Conservation (phyloP, 163 green algal genomes). For the Scenedesmus sp. region DNA sequence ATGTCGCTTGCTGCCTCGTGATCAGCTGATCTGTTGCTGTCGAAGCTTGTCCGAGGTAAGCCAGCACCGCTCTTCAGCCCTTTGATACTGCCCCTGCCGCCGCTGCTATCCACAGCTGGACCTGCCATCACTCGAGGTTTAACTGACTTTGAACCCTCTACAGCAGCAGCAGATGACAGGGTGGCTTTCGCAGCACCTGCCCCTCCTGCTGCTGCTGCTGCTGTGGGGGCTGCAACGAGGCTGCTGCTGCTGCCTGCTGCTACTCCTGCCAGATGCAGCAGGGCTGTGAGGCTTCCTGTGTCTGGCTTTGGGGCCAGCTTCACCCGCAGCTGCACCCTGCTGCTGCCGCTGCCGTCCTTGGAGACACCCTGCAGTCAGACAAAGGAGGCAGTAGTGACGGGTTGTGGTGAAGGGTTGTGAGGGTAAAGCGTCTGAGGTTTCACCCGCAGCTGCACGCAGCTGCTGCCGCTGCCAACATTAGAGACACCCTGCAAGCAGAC, state of each 20-base stretch:
- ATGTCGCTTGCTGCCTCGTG: background rate
- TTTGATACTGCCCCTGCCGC: background rate
- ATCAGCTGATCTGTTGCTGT: background rate
- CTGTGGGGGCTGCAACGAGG: background rate
- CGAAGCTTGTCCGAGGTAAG: background rate
- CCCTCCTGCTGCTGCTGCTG: background rate
- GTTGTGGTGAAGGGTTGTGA: no score
- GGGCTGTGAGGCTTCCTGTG: background rate
- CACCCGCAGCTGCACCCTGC: constrained; percentile 17
- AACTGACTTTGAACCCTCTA: background rate
- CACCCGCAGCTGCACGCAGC: background rate
- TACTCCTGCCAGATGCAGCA: constrained; percentile 9
- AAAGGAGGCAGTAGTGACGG: background rate
- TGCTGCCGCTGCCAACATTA: background rate
- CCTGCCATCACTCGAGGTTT: background rate
- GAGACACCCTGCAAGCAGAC: no score
- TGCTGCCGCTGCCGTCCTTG: constrained; percentile 15
- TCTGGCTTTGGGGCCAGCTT: background rate
- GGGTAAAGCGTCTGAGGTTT: background rate
- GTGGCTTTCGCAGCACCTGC: background rate
- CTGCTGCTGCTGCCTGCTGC: background rate
- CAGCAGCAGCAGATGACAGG: background rate
- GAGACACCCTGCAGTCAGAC: constrained; percentile 3
- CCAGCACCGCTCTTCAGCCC: background rate
- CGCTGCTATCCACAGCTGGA: background rate